A percentile compares a stretch with the other conserved stretches of the same genome.
These are phyloP conservation scores for Puccinellia tenuiflora DNA, from an alignment of 176 grass and related monocot species.

Conservation along the genomic window DNA sequence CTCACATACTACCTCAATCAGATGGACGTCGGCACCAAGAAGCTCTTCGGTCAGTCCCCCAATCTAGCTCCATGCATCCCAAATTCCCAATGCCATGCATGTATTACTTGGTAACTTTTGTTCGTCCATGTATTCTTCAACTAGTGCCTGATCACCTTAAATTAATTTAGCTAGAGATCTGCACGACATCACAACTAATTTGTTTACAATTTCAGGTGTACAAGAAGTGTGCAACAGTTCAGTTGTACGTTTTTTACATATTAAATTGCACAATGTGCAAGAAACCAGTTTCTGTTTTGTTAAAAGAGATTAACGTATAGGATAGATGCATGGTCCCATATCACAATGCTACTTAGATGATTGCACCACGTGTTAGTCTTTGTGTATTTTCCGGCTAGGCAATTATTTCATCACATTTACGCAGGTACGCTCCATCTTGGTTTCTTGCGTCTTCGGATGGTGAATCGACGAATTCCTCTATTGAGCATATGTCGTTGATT, in stretches of 20 bases:
- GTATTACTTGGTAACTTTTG: neutral
- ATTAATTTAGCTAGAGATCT: neutral
- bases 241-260: too few species aligned
- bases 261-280: neutral
- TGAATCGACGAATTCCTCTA: neutral
- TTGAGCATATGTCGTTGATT: neutral
- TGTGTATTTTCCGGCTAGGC: neutral
- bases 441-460: neutral
- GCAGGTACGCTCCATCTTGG: neutral
- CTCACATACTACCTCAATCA: constrained; percentile 40
- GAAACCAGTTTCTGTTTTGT: neutral
- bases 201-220: neutral
- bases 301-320: neutral
- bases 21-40: constrained; percentile 41
- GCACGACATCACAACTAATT: neutral
- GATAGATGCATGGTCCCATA: neutral
- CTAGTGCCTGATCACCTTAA: too few species aligned
- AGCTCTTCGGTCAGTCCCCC: constrained; percentile 60
- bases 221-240: neutral
- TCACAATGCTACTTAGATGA: too few species aligned
- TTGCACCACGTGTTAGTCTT: neutral
- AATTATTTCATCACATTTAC: neutral
- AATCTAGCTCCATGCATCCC: neutral
- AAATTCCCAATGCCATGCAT: neutral
- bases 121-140: too few species aligned